Evolutionary conservation across 2,329 filamentous ascomycete genomes (phyloP).

Genomic region (Apiospora kogelbergensis): DNA sequence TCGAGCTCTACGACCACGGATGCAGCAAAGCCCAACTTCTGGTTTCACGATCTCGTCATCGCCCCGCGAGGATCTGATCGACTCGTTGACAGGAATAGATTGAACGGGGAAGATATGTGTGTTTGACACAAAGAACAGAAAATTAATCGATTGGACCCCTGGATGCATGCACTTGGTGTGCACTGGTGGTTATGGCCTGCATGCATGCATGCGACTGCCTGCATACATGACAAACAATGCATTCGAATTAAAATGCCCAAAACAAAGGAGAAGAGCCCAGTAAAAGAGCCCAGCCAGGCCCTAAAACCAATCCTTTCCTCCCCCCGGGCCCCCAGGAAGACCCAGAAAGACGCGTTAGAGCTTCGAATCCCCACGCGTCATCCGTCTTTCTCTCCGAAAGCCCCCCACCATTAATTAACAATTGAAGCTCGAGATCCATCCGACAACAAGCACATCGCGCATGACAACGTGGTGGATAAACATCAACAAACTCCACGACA

Average conservation of each 20-base stretch:
- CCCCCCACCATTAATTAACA: constrained; percentile 1
- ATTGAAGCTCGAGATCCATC: background rate
- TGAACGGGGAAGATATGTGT: background rate
- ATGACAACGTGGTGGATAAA: too few relatives aligned
- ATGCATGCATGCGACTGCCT: too few relatives aligned
- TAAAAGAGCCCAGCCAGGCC: background rate
- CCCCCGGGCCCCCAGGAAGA: background rate
- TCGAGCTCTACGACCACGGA: background rate
- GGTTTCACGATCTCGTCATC: constrained; percentile 4
- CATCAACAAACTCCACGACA: background rate
- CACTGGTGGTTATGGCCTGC: background rate
- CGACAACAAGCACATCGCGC: background rate
- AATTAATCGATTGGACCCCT: background rate
- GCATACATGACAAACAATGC: background rate
- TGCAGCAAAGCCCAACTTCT: background rate
- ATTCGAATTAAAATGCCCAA: background rate
- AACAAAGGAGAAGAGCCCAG: background rate
- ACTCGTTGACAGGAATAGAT: background rate
- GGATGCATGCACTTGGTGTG: too few relatives aligned
- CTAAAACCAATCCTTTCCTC: background rate
- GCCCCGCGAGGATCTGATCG: constrained; percentile 1
- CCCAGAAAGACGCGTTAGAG: background rate
- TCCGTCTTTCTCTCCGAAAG: background rate
- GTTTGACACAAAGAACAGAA: background rate
- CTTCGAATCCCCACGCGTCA: constrained; percentile 10